Evolutionary conservation across 2,329 filamentous ascomycete genomes (phyloP), one percentile per base, ranked within the genome.

Genomic region (Xylaria sp.): DNA sequence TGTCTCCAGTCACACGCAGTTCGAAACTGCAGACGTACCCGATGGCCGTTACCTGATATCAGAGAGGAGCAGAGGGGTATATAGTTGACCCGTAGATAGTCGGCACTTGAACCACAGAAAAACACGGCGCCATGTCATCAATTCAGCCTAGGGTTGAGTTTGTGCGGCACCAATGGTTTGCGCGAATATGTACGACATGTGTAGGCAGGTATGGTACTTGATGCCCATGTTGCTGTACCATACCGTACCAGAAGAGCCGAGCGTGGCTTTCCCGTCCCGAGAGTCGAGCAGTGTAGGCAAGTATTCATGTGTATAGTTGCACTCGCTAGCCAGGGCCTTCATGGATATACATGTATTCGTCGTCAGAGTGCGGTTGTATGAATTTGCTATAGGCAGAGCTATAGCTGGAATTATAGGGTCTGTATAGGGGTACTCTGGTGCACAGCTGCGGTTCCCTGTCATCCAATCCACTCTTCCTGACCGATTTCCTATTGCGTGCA

Each of bases 171-270:
- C 68, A 62, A 66, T 71, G 65, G 69, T 63, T 73, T 70, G 67
- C 68, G 72, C 67, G 71, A 73, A 68, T 63, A 69, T 74, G 74
- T 71, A 73, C 71, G 71, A 73, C 73, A 73, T 72, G 73, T 72
- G 65, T 49, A 58, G 50, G 51, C 38, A 58, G 50, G 51, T 47
- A 22, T 25, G 64, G 65, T 61, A 59, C 55, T 69, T 68, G 67
- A 71, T 29, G 62, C 44, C 51, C 60, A 62, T 51, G 45, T 17
- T 61, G 59, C 45, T 27, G 38, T 36, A n/a, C n/a, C n/a, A n/a
- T n/a, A n/a, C n/a, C n/a, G n/a, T n/a, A n/a, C 36, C 47, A 56
- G 39, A 13, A 53, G 42, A 55, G 54, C 59, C 59, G 51, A 57
- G 44, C 22, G 33, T 53, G 25, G 27, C 50, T 54, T 27, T 36